Conservation (phyloP, 257 asterid species). For the Penstemon eatonii region DNA sequence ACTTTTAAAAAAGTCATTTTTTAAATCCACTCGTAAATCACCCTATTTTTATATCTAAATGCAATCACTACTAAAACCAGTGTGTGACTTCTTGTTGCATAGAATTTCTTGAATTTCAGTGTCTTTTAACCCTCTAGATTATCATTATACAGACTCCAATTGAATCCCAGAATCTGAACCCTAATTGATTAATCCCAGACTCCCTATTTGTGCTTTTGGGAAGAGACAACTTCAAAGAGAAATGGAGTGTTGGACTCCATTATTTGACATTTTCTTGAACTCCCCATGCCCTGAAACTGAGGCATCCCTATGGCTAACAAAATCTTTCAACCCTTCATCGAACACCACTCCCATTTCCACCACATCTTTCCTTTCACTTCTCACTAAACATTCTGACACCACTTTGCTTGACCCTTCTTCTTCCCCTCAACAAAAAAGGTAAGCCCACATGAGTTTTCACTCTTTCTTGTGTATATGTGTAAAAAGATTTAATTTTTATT, state of each 20-base stretch:
- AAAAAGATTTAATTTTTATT: no score
- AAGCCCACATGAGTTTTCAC: background rate
- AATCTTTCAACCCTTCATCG: conserved; percentile 44
- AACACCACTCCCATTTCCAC: conserved; percentile 41
- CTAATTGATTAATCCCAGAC: no score
- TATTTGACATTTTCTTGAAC: conserved; percentile 58
- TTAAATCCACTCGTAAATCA: no score
- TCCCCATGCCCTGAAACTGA: conserved; percentile 72
- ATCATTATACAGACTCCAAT: conserved; percentile 14
- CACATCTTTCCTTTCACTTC: conserved; percentile 35
- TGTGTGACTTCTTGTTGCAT: no score
- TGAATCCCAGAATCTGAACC: conserved; percentile 2
- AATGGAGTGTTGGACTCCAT: conserved; percentile 77
- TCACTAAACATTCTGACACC: background rate
- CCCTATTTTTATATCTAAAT: no score
- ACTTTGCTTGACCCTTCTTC: background rate
- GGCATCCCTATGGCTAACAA: conserved; percentile 67
- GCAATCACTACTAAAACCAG: no score
- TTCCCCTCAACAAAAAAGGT: conserved; percentile 28
- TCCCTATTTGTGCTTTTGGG: background rate
- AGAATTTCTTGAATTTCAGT: no score
- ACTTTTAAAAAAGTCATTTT: no score
- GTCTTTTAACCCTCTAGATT: no score
- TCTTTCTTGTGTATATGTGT: background rate
- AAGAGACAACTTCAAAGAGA: background rate